Conservation (phyloP, 148 eudicot genomes). For the Amaranthus cruentus region DNA sequence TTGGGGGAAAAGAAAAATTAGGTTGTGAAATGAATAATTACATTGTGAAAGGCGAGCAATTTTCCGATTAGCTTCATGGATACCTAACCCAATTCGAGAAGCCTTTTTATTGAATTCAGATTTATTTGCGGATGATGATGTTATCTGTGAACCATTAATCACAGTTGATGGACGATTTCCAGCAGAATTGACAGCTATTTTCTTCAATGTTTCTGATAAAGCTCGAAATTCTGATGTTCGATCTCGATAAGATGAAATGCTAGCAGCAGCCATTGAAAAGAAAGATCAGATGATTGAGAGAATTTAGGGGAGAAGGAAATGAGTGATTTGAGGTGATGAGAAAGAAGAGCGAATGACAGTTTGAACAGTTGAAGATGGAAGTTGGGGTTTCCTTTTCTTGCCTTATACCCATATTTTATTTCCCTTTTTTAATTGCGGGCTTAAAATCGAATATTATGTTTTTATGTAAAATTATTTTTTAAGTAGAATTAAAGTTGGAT, state of each 20-base stretch:
- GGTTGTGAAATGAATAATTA: conserved; percentile 12
- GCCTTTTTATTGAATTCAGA: conserved; percentile 78
- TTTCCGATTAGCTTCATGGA: conserved; percentile 64
- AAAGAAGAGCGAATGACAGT: background rate
- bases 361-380: conserved; percentile 8
- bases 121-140: conserved; percentile 31
- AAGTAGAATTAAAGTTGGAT: too few species aligned
- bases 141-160: conserved; percentile 5
- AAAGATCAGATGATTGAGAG: background rate
- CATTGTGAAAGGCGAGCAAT: conserved; percentile 62
- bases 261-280: conserved; percentile 42
- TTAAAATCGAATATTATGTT: background rate
- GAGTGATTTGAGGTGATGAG: background rate
- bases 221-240: conserved; percentile 80
- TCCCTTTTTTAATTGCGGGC: background rate
- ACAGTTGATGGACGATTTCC: conserved; percentile 23
- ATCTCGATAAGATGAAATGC: conserved; percentile 52
- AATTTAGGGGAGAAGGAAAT: background rate
- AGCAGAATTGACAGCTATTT: conserved; percentile 27
- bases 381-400: conserved; percentile 11
- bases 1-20: background rate
- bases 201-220: conserved; percentile 47
- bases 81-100: conserved; percentile 57
- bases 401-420: conserved; percentile 14
- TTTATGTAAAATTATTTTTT: background rate